Conservation (phyloP, 225 moss, liverwort and hornwort species). For the Physcomitrium patens region DNA sequence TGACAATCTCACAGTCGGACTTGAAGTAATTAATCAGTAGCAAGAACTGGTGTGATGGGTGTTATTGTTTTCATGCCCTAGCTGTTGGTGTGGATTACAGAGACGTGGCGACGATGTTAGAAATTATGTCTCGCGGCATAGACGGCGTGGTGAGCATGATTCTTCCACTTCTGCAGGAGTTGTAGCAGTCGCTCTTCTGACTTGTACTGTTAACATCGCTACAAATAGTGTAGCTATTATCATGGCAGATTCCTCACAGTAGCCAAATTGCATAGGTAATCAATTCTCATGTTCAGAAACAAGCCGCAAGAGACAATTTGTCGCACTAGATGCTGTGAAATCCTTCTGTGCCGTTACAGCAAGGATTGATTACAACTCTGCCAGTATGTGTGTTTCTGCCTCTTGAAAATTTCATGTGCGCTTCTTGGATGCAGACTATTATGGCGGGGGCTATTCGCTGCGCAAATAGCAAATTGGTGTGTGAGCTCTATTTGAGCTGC, state of each 20-base stretch:
- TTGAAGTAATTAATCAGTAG: background rate
- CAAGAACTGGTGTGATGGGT: background rate
- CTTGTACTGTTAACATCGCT: slow-evolving; percentile 7
- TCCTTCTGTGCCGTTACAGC: background rate
- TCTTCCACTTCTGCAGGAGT: slow-evolving; percentile 13
- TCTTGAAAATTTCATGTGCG: background rate
- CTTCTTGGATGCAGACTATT: slow-evolving; percentile 49
- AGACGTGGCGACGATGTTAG: slow-evolving; percentile 32
- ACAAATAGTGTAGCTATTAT: background rate
- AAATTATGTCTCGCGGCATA: slow-evolving; percentile 24
- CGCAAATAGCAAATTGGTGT: slow-evolving; percentile 62
- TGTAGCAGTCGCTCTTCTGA: slow-evolving; percentile 18
- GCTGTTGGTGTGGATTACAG: slow-evolving; percentile 7
- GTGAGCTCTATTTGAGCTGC: slow-evolving; percentile 69
- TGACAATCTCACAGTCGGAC: no score
- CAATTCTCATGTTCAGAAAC: no score
- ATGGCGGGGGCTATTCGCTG: slow-evolving; percentile 48
- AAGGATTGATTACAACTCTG: background rate
- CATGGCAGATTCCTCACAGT: no score
- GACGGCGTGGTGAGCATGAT: slow-evolving; percentile 33
- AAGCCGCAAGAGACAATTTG: no score
- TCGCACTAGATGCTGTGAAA: no score
- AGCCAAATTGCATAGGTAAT: no score
- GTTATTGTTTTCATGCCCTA: background rate
- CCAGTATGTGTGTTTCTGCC: background rate